phyloP scores from a whole-genome alignment of 2,329 filamentous ascomycete genomes.

The Ascochyta clinopodiicola region DNA sequence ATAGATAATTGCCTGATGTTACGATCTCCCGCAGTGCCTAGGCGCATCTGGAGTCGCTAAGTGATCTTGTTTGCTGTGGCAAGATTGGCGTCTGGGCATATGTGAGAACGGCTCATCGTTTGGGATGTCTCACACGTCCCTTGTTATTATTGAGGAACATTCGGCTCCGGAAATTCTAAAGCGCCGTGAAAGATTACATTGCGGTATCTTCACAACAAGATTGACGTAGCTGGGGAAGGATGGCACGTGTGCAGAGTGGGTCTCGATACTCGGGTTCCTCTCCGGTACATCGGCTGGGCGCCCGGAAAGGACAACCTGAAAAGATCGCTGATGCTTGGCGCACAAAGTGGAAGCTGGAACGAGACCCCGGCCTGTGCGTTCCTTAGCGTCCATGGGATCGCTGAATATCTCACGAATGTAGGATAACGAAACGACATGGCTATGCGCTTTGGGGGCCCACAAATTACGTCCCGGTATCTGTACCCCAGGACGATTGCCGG shows the following conservation, averaged over 20 bases:
- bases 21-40: neutral
- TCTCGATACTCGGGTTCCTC: neutral
- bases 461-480: constrained; percentile 13
- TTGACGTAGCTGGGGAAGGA: neutral
- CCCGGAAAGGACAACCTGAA: constrained; percentile 1
- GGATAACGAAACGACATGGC: constrained; percentile 1
- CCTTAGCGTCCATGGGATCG: constrained; percentile 6
- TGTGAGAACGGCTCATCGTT: neutral
- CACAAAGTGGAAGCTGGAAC: neutral
- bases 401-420: neutral
- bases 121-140: too few species aligned
- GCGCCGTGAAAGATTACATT: neutral
- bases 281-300: constrained; percentile 1
- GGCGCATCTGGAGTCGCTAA: neutral
- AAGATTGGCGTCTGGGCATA: constrained; percentile 1
- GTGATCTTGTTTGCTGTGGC: constrained; percentile 5
- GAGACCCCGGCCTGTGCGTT: neutral
- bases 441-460: neutral
- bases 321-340: neutral
- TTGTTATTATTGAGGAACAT: neutral
- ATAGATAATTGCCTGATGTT: too few species aligned
- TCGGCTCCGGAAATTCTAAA: neutral
- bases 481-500: constrained; percentile 4
- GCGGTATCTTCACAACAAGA: neutral
- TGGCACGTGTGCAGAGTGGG: neutral